Conservation (phyloP, 805 yeast genomes). For the Spathaspora girioi region DNA sequence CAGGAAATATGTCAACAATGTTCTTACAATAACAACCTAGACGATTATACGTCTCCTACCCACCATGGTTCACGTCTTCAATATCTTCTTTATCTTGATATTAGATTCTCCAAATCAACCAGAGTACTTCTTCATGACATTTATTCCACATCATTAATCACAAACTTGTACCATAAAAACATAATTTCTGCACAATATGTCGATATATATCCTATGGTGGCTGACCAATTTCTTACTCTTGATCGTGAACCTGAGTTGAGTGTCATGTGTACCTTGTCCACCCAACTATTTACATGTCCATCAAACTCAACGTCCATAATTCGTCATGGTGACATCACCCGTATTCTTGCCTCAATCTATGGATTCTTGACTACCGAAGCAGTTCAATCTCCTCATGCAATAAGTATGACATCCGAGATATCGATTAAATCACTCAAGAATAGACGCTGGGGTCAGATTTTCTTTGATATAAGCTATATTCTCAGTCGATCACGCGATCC, state of each 20-base stretch:
- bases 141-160: constrained; percentile 60
- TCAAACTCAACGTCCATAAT: constrained; percentile 65
- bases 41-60: constrained; percentile 22
- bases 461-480: constrained; percentile 75
- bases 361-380: constrained; percentile 57
- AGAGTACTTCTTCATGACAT: constrained; percentile 59
- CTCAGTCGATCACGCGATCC: constrained; percentile 64
- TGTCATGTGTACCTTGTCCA: constrained; percentile 65
- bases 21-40: constrained; percentile 34
- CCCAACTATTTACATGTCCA: constrained; percentile 90
- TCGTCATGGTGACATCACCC: constrained; percentile 59
- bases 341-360: constrained; percentile 59
- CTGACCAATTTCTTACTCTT: constrained; percentile 62
- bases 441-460: constrained; percentile 73
- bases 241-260: constrained; percentile 91
- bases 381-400: constrained; percentile 41
- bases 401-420: constrained; percentile 33
- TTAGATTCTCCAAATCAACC: constrained; percentile 65
- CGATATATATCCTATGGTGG: constrained; percentile 73
- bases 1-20: constrained; percentile 42
- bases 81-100: constrained; percentile 60
- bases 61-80: constrained; percentile 55
- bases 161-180: constrained; percentile 52
- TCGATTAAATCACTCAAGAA: constrained; percentile 54
- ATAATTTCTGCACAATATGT: constrained; percentile 76